A percentile compares a stretch with the other conserved stretches of the same genome.
Evolutionary conservation across 2,329 filamentous ascomycete species (phyloP).

Genomic region (Ceratocystis diversiconidia): DNA sequence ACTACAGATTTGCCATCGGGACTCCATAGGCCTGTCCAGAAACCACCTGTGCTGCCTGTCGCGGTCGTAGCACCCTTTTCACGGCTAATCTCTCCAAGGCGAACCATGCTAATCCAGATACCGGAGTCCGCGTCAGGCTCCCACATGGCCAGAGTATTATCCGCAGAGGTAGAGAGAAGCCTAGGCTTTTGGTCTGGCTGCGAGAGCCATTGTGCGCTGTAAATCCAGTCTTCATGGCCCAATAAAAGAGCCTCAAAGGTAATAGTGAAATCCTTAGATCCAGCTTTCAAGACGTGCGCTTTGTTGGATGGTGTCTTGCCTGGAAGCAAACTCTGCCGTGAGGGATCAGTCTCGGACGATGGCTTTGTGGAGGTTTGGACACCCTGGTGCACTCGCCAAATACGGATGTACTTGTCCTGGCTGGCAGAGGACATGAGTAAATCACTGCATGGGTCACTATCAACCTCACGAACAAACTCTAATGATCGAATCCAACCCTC

Average conservation of each 20-base stretch:
- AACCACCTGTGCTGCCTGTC: conserved; percentile 87
- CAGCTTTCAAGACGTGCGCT: conserved; percentile 57
- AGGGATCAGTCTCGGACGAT: conserved; percentile 40
- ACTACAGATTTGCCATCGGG: conserved; percentile 56
- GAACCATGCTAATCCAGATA: conserved; percentile 75
- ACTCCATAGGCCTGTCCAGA: conserved; percentile 92
- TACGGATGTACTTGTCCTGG: conserved; percentile 90
- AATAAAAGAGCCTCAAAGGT: conserved; percentile 89
- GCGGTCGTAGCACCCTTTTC: conserved; percentile 94
- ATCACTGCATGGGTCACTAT: conserved; percentile 38
- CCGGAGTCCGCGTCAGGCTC: conserved; percentile 69
- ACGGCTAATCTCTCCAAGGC: conserved; percentile 83
- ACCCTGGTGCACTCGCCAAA: conserved; percentile 75
- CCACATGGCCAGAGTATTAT: conserved; percentile 92
- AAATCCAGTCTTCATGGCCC: conserved; percentile 97
- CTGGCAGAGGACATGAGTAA: conserved; percentile 80
- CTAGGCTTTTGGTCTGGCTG: conserved; percentile 40
- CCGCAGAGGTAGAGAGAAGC: conserved; percentile 79
- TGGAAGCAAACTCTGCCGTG: conserved; percentile 42
- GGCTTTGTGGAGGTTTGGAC: conserved; percentile 44
- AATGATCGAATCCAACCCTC: conserved; percentile 90
- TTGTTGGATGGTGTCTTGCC: conserved; percentile 78
- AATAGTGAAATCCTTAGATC: conserved; percentile 53
- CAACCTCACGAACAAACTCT: conserved; percentile 48
- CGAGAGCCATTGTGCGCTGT: conserved; percentile 62